Evolutionary conservation across 2,329 filamentous ascomycete genomes (phyloP).

Genomic region (Ceratocystis ficicola): DNA sequence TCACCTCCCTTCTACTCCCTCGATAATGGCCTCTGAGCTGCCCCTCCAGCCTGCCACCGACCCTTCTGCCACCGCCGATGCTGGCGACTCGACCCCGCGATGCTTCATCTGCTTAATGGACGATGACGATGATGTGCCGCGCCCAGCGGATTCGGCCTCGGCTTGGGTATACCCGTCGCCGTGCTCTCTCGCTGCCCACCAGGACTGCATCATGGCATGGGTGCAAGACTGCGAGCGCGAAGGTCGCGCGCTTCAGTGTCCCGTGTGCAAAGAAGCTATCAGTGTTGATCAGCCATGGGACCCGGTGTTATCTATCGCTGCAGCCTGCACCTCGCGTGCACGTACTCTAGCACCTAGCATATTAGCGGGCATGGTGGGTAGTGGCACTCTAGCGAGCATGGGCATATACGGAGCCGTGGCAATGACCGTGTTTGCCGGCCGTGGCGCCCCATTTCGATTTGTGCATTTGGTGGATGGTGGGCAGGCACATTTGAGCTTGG

Average conservation of each 20-base stretch:
- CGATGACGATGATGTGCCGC: slow-evolving; percentile 34
- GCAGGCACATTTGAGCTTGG: slow-evolving; percentile 21
- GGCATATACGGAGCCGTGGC: slow-evolving; percentile 43
- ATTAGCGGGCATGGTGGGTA: slow-evolving; percentile 38
- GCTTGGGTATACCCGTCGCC: slow-evolving; percentile 80
- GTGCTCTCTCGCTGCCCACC: slow-evolving; percentile 82
- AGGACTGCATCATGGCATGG: slow-evolving; percentile 82
- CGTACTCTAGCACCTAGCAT: slow-evolving; percentile 47
- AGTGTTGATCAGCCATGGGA: slow-evolving; percentile 63
- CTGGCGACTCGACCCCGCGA: slow-evolving; percentile 26
- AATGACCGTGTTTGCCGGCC: slow-evolving; percentile 42
- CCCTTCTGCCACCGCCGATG: slow-evolving; percentile 12
- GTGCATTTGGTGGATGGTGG: slow-evolving; percentile 28
- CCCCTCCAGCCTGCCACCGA: neutral
- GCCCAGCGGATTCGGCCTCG: slow-evolving; percentile 31
- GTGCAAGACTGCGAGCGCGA: slow-evolving; percentile 72
- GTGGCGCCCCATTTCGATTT: slow-evolving; percentile 34
- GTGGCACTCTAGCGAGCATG: slow-evolving; percentile 40
- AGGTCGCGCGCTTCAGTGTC: slow-evolving; percentile 61
- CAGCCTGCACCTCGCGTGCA: slow-evolving; percentile 44
- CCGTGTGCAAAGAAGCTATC: slow-evolving; percentile 79
- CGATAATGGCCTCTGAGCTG: neutral
- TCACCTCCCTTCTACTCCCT: neutral
- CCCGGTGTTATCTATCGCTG: slow-evolving; percentile 54
- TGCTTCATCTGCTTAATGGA: slow-evolving; percentile 55